Evolutionary conservation across 1,284 basidiomycete species (phyloP).

Genomic region (Meripilus lineatus): DNA sequence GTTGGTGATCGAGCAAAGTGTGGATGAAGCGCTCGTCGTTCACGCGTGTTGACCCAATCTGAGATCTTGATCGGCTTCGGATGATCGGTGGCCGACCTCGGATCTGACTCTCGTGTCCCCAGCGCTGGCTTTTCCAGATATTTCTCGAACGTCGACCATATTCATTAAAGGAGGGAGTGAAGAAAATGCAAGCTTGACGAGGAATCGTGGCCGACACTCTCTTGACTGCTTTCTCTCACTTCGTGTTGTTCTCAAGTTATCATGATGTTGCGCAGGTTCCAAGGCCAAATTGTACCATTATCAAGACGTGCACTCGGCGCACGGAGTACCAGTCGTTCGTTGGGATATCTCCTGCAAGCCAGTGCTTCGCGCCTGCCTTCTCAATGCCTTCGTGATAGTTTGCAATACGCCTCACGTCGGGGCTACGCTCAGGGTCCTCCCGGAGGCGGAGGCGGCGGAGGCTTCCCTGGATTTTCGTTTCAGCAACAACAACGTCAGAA

Average conservation of each 20-base stretch:
- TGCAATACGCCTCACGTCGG: slow-evolving; percentile 11
- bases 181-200: too few species aligned
- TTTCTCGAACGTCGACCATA: slow-evolving; percentile 5
- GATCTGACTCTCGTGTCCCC: slow-evolving; percentile 1
- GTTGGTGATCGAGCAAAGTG: slow-evolving; percentile 4
- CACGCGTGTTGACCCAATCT: too few species aligned
- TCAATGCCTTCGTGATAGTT: neutral
- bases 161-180: too few species aligned
- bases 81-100: slow-evolving; percentile 8
- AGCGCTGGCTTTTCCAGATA: neutral
- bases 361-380: neutral
- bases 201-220: too few species aligned
- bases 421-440: slow-evolving; percentile 31
- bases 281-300: slow-evolving; percentile 1
- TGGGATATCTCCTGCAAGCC: slow-evolving; percentile 1
- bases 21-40: neutral
- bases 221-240: neutral
- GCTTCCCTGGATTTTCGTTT: slow-evolving; percentile 51
- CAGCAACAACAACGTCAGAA: slow-evolving; percentile 59
- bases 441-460: slow-evolving; percentile 33
- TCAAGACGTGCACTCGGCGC: neutral
- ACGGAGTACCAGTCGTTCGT: neutral
- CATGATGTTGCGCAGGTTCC: slow-evolving; percentile 9
- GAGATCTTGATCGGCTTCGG: neutral
- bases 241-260: neutral